Conservation (phyloP, 202 grass and related monocot genomes). For the Digitaria exilis region DNA sequence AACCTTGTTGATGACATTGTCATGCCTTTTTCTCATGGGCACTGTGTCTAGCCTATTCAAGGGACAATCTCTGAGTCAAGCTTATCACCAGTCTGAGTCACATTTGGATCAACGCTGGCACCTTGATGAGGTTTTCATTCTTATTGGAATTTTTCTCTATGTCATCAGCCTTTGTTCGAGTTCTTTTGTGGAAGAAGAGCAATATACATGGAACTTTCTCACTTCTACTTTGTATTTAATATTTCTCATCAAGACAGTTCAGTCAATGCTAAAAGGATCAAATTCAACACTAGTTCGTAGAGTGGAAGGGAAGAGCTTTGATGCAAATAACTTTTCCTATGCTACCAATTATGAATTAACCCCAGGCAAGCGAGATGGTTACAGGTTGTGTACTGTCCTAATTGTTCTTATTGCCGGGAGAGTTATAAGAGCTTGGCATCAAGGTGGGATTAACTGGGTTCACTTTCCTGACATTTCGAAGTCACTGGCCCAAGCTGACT, state of each 20-base stretch:
- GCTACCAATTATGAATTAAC: conserved; percentile 29
- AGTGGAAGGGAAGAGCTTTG: conserved; percentile 25
- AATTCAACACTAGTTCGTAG: conserved; percentile 30
- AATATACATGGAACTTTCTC: conserved; percentile 94
- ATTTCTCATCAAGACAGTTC: conserved; percentile 65
- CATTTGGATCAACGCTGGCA: conserved; percentile 43
- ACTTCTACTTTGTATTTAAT: conserved; percentile 84
- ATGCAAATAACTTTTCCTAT: conserved; percentile 17
- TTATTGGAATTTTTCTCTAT: conserved; percentile 64
- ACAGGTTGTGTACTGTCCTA: conserved; percentile 54
- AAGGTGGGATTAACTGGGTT: conserved; percentile 93
- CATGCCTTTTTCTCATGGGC: conserved; percentile 56
- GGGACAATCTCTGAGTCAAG: conserved; percentile 29
- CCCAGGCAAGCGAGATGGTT: conserved; percentile 19
- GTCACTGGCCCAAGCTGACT: conserved; percentile 58
- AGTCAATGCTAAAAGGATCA: conserved; percentile 55
- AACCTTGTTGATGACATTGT: conserved; percentile 68
- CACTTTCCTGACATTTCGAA: conserved; percentile 92
- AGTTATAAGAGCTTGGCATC: conserved; percentile 94
- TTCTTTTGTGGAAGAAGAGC: conserved; percentile 99
- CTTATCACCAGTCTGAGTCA: conserved; percentile 6
- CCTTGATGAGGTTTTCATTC: conserved; percentile 74
- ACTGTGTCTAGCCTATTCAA: conserved; percentile 50
- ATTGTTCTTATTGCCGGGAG: conserved; percentile 76
- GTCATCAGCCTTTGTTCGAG: conserved; percentile 76